Evolutionary conservation across 2,329 filamentous ascomycete genomes (phyloP).

Genomic region (Colletotrichum caudatum): DNA sequence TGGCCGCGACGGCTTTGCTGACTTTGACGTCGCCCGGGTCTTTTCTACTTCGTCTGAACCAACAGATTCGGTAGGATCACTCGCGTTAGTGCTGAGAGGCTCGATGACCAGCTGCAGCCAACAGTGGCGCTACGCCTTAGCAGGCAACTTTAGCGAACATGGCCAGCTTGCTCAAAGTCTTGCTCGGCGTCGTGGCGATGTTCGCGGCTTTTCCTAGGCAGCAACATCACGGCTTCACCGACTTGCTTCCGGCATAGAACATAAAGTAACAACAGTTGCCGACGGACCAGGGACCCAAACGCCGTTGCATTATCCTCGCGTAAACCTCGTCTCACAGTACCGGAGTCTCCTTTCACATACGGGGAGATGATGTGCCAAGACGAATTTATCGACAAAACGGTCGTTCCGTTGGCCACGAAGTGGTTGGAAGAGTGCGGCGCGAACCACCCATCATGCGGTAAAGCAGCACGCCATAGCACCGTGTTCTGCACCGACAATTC

Average conservation of each 20-base stretch:
- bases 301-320: background rate
- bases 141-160: background rate
- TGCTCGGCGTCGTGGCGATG: background rate
- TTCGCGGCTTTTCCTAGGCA: background rate
- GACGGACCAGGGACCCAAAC: background rate
- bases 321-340: background rate
- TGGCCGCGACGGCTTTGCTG: background rate
- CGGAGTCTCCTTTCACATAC: background rate
- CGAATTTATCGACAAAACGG: background rate
- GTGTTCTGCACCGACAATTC: constrained; percentile 18
- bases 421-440: constrained; percentile 11
- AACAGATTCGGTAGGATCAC: background rate
- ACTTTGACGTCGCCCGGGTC: background rate
- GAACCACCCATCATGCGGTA: constrained; percentile 9
- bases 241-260: background rate
- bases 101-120: background rate
- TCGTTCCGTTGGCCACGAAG: background rate
- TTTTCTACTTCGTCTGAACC: background rate
- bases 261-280: background rate
- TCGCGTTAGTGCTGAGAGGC: background rate
- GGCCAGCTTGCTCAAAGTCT: background rate
- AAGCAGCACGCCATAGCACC: constrained; percentile 9
- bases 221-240: background rate
- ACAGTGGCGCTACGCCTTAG: background rate
- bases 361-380: background rate